Evolutionary conservation across 441 rosid species (phyloP), one percentile per base, ranked within the genome.

Genomic region (Eruca vesicaria): DNA sequence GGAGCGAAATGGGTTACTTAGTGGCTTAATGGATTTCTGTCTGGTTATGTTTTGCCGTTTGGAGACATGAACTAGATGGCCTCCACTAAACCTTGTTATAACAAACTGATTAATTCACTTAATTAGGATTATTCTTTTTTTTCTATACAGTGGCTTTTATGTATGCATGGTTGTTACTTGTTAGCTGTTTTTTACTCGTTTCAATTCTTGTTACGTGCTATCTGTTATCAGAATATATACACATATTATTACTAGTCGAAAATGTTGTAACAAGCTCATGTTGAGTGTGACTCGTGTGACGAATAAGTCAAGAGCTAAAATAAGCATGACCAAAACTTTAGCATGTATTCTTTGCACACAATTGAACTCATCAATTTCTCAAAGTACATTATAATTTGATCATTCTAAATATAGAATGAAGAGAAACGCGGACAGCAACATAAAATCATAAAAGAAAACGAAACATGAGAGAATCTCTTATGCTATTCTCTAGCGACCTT

Each of bases 31-130:
- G 71, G 21, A 67, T 61, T 48, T 32, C 38, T 75, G 78, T 68
- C 73, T 75, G 36, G 31, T 48, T 50, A 21, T 50, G 73, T 67
- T 53, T 67, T 35, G 73, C 78, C 53, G 52, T 45, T 45, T 45
- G 19, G 19, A 45, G 52, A 45, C 68, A 75, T 1, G 61, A 67
- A 32, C 23, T 56, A 7, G 55, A 75, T 75, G 73, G 32, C 43
- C 33, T 75, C 78, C 73, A 75, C 78, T 67, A 67, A 59, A 75
- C 68, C 68, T 23, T 75, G 45, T 75, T 50, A 60, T 60, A 50
- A 67, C 67, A 74, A 74, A 58, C 72, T 43, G 59, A 57, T 66
- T 35, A 64, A 41, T 28, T 41, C 32, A 36, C 26, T 52, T 50
- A 52, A 52, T 56, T 73, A 41, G 0, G 56, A 64, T 64, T 8